Percentiles rank a stretch among this genome's conserved stretches.
Evolutionary conservation across 2,329 filamentous ascomycete species (phyloP).

Genomic region (Penicillium sp.): DNA sequence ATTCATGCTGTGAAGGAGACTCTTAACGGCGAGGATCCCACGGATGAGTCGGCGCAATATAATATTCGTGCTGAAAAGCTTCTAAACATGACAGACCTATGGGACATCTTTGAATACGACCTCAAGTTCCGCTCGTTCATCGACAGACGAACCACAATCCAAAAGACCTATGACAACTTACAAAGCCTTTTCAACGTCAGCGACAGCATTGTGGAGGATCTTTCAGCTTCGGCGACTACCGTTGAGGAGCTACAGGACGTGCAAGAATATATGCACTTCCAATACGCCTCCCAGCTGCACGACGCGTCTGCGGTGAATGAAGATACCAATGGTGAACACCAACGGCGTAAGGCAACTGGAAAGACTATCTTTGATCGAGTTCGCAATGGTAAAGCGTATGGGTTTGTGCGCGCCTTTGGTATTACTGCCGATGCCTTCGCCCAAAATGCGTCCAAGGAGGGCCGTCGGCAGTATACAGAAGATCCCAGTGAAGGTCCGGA

Average conservation of each 20-base stretch:
- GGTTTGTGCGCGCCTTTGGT: slow-evolving; percentile 85
- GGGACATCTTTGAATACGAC: slow-evolving; percentile 93
- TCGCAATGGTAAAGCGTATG: slow-evolving; percentile 76
- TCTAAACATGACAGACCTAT: slow-evolving; percentile 88
- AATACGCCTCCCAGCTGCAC: slow-evolving; percentile 82
- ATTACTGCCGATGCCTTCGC: slow-evolving; percentile 88
- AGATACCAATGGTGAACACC: slow-evolving; percentile 66
- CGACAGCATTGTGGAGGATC: slow-evolving; percentile 78
- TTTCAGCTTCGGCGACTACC: slow-evolving; percentile 77
- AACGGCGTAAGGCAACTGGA: slow-evolving; percentile 80
- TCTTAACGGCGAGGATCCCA: slow-evolving; percentile 66
- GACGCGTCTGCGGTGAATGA: slow-evolving; percentile 70
- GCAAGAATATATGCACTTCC: slow-evolving; percentile 95
- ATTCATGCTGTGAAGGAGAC: slow-evolving; percentile 81
- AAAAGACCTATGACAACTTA: slow-evolving; percentile 77
- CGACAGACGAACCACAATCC: slow-evolving; percentile 86
- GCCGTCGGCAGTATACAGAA: slow-evolving; percentile 80
- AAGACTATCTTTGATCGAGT: slow-evolving; percentile 82
- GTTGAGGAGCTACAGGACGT: slow-evolving; percentile 97
- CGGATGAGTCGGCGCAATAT: slow-evolving; percentile 69
- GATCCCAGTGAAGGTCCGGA: slow-evolving; percentile 80
- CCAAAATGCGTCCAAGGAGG: slow-evolving; percentile 78
- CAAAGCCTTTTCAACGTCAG: slow-evolving; percentile 67
- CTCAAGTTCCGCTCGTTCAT: slow-evolving; percentile 92
- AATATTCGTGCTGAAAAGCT: slow-evolving; percentile 82